Base-by-base conservation (phyloP, 2,329 filamentous ascomycete species). In the Cladophialophora chaetospira region DNA sequence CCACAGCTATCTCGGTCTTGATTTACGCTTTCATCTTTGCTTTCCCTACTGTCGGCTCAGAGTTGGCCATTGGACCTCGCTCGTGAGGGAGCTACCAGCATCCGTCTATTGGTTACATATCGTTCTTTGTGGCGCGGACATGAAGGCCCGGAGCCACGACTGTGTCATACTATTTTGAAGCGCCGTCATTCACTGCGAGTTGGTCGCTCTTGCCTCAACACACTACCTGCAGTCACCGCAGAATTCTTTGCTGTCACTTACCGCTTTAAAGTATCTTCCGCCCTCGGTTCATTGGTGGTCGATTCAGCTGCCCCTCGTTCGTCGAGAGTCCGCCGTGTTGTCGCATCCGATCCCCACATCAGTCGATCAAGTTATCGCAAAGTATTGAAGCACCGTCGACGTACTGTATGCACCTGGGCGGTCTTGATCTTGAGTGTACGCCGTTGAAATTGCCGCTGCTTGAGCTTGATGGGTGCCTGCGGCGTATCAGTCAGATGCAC, bases 71-170 rank as follows among this genome's bases (percentile, higher is more conserved):
- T 19, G 25, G 44, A 28, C 43, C 40, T 13, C 36, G 28, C 29
- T 46, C 44, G 45, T 38, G 57, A 56, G 57, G 45, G 42, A 49
- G 33, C 28, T 11, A 11, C 29, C 28, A 38, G 47, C 42, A 42
- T n/a, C 28, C 29, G 26, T 45, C 28, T 29, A 35, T 52, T 43
- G 38, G 44, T 45, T 42, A 28, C 45, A 57, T 55, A 48, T 53
- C 44, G 51, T 53, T 51, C 52, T 52, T 47, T 28, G 49, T 49
- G 28, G 56, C 36, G 49, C 38, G 57, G 60, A 58, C 44, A 55
- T 57, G 51, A 57, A 57, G 54, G 46, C 45, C 42, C 45, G 40
- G 28, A 53, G 53, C 49, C 60, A 55, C 45, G 38, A 40, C 35
- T 31, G 35, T 55, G 40, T 59, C 44, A 26, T 45, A 40, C 44